Base-by-base conservation (phyloP, 1,284 basidiomycete species). In the Quambalaria eucalypti region DNA sequence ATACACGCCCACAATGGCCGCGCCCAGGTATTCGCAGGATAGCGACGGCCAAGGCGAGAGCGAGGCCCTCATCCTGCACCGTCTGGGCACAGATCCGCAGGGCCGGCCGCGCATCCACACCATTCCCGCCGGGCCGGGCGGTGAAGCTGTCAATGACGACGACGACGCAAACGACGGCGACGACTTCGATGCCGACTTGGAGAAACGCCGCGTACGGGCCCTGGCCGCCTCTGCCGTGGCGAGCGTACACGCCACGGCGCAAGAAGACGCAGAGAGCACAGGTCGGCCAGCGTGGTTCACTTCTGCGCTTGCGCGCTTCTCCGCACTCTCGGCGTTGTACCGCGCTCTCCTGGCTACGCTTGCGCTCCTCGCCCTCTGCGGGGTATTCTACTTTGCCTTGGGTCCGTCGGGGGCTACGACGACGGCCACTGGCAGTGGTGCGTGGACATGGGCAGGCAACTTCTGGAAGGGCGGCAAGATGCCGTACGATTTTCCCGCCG, bases 201-300 rank as follows among this genome's bases (percentile, higher is more conserved):
- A 56, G n/a, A 59, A 63, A 55, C 57, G 59, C 0, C 59, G 57
- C 6, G 46, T 56, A 2, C 54, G 58, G 4, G 66, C 49, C 29
- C 23, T 31, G 48, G 60, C 19, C 51, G 56, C 16, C 9, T 16
- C 9, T 8, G 31, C 31, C 8, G 31, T 33, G n/a, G 21, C 19
- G 47, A 48, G 59, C 6, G 58, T 61, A 51, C 54, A 52, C n/a
- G 66, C 63, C 19, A 62, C 62, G 29, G 30, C 30, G 6, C 55
- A 57, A 10, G 60, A 58, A 2, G 38, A 53, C 14, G 57, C 66
- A 50, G 67, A 71, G 56, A 71, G 67, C 52, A 66, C 66, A 1
- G 68, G 68, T 1, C 40, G 68, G 33, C 68, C 68, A 9, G 61
- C 61, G 12, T 71, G 68, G 68, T 59, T 71, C 31, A 49, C 58